These are phyloP conservation scores for Carallia brachiata DNA, from an alignment of 345 rosid species.

Conservation along the genomic window DNA sequence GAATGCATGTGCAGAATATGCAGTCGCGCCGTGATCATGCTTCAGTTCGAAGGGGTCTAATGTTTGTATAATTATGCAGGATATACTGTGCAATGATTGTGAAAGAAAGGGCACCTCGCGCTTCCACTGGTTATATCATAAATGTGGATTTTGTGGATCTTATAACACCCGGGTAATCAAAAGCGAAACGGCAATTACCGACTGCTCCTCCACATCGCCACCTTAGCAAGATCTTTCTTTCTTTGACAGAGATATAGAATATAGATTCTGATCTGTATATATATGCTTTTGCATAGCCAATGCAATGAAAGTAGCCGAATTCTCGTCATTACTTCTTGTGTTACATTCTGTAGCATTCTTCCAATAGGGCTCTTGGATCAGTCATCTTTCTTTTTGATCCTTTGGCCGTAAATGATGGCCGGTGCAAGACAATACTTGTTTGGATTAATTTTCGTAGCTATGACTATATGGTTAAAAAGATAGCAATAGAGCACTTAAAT, in stretches of 20 bases:
- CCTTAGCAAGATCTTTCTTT: constrained; percentile 15
- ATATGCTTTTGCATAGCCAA: not conserved
- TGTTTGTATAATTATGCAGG: constrained; percentile 37
- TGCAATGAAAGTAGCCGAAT: too few relatives aligned
- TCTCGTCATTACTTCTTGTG: too few relatives aligned
- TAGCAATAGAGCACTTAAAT: too few relatives aligned
- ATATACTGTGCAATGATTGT: constrained; percentile 74
- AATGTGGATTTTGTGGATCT: constrained; percentile 69
- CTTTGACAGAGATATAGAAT: not conserved
- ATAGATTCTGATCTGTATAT: not conserved
- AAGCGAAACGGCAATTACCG: constrained; percentile 29
- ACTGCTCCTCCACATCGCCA: constrained; percentile 29
- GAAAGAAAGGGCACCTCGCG: constrained; percentile 51
- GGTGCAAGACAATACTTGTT: too few relatives aligned
- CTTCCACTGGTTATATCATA: constrained; percentile 86
- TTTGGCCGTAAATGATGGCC: too few relatives aligned
- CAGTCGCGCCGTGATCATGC: not conserved
- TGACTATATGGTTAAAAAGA: too few relatives aligned
- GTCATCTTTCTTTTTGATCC: too few relatives aligned
- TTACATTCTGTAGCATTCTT: too few relatives aligned
- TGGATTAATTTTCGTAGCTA: too few relatives aligned
- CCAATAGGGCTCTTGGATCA: too few relatives aligned
- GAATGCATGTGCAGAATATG: too few relatives aligned
- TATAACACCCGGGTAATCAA: constrained; percentile 78
- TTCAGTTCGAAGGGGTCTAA: not conserved